Evolutionary conservation across 371 early-diverging fungal species (phyloP).

Genomic region (Lichtheimia ramosa): DNA sequence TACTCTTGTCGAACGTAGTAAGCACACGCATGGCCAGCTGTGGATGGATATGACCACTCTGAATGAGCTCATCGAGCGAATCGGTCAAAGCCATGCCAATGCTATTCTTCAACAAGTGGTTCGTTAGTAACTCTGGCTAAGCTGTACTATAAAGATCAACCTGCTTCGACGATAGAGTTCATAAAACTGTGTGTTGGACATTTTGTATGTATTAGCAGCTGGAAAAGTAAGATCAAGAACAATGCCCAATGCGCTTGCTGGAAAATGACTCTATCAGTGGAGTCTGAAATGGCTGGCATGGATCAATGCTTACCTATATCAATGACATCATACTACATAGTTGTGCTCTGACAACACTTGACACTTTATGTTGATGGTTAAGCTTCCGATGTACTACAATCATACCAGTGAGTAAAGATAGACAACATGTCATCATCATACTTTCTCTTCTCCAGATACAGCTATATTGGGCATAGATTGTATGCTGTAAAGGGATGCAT

Average conservation of each 20-base stretch:
- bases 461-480: too few relatives aligned
- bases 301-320: too few relatives aligned
- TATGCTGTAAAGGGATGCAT: too few relatives aligned
- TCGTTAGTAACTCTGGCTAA: background rate
- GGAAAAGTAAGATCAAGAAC: constrained; percentile 6
- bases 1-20: constrained; percentile 66
- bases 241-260: background rate
- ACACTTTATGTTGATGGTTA: too few relatives aligned
- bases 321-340: too few relatives aligned
- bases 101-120: constrained; percentile 32
- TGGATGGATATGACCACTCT: constrained; percentile 89
- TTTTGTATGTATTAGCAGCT: background rate
- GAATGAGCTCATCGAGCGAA: constrained; percentile 93
- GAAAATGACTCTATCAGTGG: too few relatives aligned
- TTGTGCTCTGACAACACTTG: too few relatives aligned
- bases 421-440: too few relatives aligned
- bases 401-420: too few relatives aligned
- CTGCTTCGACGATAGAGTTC: constrained; percentile 53
- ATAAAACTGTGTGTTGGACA: constrained; percentile 44
- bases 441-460: too few relatives aligned
- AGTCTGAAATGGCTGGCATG: too few relatives aligned
- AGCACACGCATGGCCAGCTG: constrained; percentile 94
- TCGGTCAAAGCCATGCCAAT: constrained; percentile 93
- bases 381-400: too few relatives aligned
- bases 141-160: constrained; percentile 15